Evolutionary conservation across 2,329 filamentous ascomycete genomes (phyloP).

Genomic region (Daldinia sp.): DNA sequence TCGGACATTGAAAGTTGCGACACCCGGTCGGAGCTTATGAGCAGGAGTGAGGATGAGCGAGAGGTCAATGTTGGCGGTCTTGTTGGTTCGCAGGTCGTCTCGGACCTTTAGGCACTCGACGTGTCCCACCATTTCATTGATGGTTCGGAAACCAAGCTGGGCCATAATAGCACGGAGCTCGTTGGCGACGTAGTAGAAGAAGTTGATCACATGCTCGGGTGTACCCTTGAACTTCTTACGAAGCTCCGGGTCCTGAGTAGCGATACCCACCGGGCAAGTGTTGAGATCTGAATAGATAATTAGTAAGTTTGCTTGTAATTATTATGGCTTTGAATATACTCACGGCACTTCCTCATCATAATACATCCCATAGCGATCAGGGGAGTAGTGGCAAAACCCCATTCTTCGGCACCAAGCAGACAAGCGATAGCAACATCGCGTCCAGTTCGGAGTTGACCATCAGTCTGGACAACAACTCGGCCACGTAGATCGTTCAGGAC

Average conservation of each 20-base stretch:
- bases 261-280: constrained; percentile 90
- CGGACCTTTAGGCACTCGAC: constrained; percentile 86
- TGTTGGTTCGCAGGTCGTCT: constrained; percentile 85
- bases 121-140: constrained; percentile 97
- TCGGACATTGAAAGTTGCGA: constrained; percentile 96
- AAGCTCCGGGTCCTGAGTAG: constrained; percentile 93
- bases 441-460: constrained; percentile 91
- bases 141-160: constrained; percentile 89
- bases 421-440: constrained; percentile 94
- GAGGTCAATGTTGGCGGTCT: constrained; percentile 92
- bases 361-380: constrained; percentile 97
- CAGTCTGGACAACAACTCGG: constrained; percentile 94
- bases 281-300: constrained; percentile 59
- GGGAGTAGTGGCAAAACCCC: constrained; percentile 94
- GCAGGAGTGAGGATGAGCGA: constrained; percentile 93
- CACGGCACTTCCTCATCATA: constrained; percentile 84
- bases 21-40: constrained; percentile 92
- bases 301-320: constrained; percentile 7
- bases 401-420: constrained; percentile 96
- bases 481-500: constrained; percentile 96
- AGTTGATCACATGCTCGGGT: constrained; percentile 97
- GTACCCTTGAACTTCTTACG: constrained; percentile 93
- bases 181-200: constrained; percentile 97
- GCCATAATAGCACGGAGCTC: constrained; percentile 98
- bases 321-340: constrained; percentile 4